These are phyloP conservation scores for Fraxinus latifolia DNA, from an alignment of 305 asterid species.

Conservation along the genomic window DNA sequence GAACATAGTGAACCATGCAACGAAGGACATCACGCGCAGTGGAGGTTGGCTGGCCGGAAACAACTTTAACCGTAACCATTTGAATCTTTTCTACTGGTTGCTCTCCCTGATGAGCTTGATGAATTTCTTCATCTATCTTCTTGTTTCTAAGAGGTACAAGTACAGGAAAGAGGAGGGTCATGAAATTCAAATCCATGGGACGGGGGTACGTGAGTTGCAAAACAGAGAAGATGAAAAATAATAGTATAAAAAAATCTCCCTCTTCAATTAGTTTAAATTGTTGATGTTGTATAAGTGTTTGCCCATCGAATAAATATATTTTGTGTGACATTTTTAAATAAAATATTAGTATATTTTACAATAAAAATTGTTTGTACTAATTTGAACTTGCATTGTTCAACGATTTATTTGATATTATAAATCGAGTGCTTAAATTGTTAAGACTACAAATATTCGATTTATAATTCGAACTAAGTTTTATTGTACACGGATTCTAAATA, in stretches of 20 bases:
- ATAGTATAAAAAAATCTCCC: not conserved
- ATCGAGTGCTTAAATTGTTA: not conserved
- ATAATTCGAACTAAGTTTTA: not conserved
- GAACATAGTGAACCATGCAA: constrained; percentile 55
- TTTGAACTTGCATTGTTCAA: not conserved
- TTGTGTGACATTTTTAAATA: not conserved
- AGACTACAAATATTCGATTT: too few relatives aligned
- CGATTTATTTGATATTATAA: too few relatives aligned
- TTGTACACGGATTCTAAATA: not conserved
- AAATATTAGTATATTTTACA: not conserved
- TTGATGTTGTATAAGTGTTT: not conserved
- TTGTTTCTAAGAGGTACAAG: constrained; percentile 60
- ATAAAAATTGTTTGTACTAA: not conserved
- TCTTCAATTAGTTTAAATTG: not conserved
- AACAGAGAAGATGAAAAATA: not conserved
- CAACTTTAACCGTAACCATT: constrained; percentile 57
- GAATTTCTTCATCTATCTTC: constrained; percentile 50
- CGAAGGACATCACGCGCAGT: constrained; percentile 41
- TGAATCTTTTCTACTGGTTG: constrained; percentile 66
- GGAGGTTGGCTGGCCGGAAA: constrained; percentile 77
- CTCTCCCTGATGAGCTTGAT: constrained; percentile 43
- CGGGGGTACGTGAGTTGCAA: constrained; percentile 12
- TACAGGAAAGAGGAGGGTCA: constrained; percentile 39
- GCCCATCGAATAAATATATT: not conserved
- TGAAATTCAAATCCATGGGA: constrained; percentile 7